A percentile compares a stretch with the other conserved stretches of the same genome.
Conservation (phyloP, 371 early-diverging fungal genomes). For the Sporodiniella umbellata region DNA sequence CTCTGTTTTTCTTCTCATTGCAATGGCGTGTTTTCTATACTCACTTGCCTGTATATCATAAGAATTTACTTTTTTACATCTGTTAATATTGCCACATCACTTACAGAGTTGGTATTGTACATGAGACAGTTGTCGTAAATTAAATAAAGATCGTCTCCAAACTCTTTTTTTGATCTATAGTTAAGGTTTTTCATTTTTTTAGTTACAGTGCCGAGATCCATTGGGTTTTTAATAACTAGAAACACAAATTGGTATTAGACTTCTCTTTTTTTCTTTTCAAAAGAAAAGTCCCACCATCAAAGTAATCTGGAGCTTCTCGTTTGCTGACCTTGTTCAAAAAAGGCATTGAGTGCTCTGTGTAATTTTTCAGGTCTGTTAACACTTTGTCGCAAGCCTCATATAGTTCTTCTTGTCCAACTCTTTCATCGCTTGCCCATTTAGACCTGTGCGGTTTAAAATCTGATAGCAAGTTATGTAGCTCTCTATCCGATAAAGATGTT, state of each 20-base stretch:
- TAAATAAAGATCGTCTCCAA: conserved; percentile 74
- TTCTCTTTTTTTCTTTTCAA: neutral
- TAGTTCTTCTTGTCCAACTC: conserved; percentile 89
- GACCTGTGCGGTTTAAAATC: conserved; percentile 85
- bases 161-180: conserved; percentile 77
- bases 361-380: conserved; percentile 77
- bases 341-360: conserved; percentile 79
- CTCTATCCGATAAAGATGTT: conserved; percentile 65
- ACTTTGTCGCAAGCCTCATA: conserved; percentile 88
- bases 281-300: too few relatives aligned
- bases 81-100: neutral
- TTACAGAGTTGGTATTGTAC: conserved; percentile 72
- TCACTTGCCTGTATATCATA: conserved; percentile 48
- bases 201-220: conserved; percentile 90
- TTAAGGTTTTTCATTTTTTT: conserved; percentile 70
- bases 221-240: conserved; percentile 84
- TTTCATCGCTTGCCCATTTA: conserved; percentile 90
- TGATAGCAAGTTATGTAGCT: conserved; percentile 72
- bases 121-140: conserved; percentile 83
- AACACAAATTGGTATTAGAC: neutral
- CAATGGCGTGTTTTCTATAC: conserved; percentile 81
- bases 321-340: conserved; percentile 91
- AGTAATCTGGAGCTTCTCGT: conserved; percentile 95
- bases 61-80: neutral
- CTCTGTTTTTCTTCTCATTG: conserved; percentile 76